These are phyloP conservation scores for Magnolia sinica DNA, from an alignment of 164 flowering plant genomes.

Conservation along the genomic window DNA sequence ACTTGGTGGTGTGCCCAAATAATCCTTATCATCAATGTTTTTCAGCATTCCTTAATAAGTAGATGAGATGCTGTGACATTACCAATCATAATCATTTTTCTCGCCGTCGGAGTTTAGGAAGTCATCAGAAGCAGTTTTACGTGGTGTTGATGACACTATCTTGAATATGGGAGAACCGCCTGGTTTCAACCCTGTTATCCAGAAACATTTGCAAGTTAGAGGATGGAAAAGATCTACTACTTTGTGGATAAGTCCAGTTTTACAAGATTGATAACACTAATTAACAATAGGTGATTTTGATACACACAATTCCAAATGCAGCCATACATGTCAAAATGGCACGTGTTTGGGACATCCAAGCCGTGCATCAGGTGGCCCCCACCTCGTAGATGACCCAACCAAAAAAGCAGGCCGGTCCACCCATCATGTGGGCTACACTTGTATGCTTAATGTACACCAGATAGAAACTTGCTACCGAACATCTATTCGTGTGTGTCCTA, in stretches of 20 bases:
- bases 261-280: not conserved
- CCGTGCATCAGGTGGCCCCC: too few relatives aligned
- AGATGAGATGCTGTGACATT: conserved; percentile 20
- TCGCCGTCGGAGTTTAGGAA: conserved; percentile 88
- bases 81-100: conserved; percentile 97
- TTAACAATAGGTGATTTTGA: too few relatives aligned
- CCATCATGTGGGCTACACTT: too few relatives aligned
- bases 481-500: too few relatives aligned
- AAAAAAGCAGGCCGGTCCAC: too few relatives aligned
- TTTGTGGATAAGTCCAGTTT: not conserved
- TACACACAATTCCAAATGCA: not conserved
- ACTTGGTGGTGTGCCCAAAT: not conserved
- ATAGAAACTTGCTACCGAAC: too few relatives aligned
- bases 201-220: conserved; percentile 1
- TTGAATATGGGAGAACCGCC: conserved; percentile 76
- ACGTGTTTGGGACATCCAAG: not conserved
- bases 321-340: not conserved
- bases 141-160: conserved; percentile 45
- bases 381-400: too few relatives aligned
- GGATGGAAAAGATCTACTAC: not conserved
- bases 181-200: conserved; percentile 54
- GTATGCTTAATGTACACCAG: too few relatives aligned
- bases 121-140: conserved; percentile 73
- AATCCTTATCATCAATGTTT: not conserved
- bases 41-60: not conserved